Evolutionary conservation across 345 rosid genomes (phyloP).

Genomic region (Syzygium aqueum): DNA sequence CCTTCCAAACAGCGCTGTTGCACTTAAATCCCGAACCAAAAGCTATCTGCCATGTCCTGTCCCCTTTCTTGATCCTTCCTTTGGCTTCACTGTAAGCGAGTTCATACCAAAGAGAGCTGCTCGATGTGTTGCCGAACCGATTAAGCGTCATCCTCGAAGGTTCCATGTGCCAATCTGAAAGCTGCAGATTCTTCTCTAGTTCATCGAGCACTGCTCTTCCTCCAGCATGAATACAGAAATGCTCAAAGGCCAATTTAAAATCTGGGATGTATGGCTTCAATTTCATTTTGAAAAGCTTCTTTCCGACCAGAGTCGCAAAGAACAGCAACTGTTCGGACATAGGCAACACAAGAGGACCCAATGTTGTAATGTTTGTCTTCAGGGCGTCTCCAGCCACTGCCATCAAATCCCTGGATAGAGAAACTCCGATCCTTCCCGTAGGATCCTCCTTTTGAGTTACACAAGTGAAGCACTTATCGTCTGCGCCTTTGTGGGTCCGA

Average conservation of each 20-base stretch:
- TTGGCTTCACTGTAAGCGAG: constrained; percentile 43
- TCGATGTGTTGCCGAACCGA: constrained; percentile 44
- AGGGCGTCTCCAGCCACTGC: constrained; percentile 57
- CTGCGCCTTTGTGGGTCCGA: constrained; percentile 45
- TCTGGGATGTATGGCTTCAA: constrained; percentile 45
- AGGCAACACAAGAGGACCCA: constrained; percentile 52
- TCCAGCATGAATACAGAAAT: constrained; percentile 47
- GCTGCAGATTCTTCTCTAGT: constrained; percentile 42
- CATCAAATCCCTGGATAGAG: constrained; percentile 45
- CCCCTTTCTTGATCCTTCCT: constrained; percentile 41
- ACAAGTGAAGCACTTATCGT: constrained; percentile 37
- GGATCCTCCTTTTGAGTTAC: constrained; percentile 43
- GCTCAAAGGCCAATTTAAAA: constrained; percentile 56
- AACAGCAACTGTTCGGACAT: constrained; percentile 41
- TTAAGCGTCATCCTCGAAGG: constrained; percentile 52
- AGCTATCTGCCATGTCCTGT: constrained; percentile 56
- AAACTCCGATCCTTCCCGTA: constrained; percentile 27
- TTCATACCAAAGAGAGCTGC: constrained; percentile 59
- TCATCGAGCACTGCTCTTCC: constrained; percentile 47
- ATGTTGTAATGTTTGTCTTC: constrained; percentile 45
- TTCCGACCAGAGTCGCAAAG: constrained; percentile 32
- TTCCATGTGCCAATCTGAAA: constrained; percentile 52
- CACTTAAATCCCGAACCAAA: constrained; percentile 62
- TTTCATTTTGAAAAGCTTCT: constrained; percentile 35
- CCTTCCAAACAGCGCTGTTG: constrained; percentile 58